Base-by-base conservation (phyloP, 768 basidiomycete species). In the Mycena rosella region DNA sequence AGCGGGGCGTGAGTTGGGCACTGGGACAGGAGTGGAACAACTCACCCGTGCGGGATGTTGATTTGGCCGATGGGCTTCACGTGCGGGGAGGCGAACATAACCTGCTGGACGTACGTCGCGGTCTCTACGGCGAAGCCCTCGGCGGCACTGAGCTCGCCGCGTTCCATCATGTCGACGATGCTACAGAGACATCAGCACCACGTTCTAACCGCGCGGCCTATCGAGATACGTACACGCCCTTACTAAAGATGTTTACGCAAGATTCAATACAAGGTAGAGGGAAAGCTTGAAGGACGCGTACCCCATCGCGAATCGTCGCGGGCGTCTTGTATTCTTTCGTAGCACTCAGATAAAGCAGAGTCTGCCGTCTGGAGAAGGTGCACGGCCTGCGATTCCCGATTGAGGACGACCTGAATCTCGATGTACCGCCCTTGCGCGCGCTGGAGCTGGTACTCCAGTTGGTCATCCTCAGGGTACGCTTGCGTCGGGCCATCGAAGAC, bases 401-500 rank as follows among this genome's bases (percentile, higher is more conserved):
- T 83, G 11, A 85, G 64, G 4, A 65, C 67, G 26, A 67, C 72
- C 61, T 84, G 83, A 20, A 82, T 74, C 63, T 79, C 68, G 44
- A 81, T 78, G 67, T 84, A 77, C 13, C 72, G 67, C 27, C 58
- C 71, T 32, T 80, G 76, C 0, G 80, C 79, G 29, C 70, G 73
- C 20, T 75, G 69, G 20, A 84, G 70, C 42, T 81, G 74, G 48
- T 81, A 76, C 69, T 85, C 82, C n/a, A 84, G 74, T 26, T 72
- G 75, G 66, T 85, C 84, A 47, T 85, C 84, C 67, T 84, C 83
- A 30, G 83, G 83, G 65, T 82, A 86, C 24, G 78, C 84, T 82
- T 17, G 15, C 51, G 45, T 80, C 18, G 82, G 82, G 8, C 84
- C 84, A 59, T 83, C 82, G 70, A 86, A 86, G 27, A 84, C 71